Conservation (phyloP, 1,139 yeast species). For the Starmera stellimalicola region DNA sequence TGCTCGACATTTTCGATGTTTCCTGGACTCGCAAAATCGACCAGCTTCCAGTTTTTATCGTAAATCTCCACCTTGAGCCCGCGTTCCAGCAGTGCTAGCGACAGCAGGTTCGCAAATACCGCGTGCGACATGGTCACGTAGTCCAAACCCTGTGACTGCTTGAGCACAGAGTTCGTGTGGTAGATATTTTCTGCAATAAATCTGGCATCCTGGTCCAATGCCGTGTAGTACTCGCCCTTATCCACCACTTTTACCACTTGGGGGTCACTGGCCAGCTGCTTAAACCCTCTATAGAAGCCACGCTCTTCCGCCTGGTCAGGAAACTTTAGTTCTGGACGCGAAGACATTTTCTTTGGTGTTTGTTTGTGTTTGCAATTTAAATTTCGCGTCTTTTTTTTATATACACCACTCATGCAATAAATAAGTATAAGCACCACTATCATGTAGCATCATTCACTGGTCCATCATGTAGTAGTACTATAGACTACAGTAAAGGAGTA, state of each 20-base stretch:
- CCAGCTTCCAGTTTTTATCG: constrained; percentile 44
- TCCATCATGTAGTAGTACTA: too few species aligned
- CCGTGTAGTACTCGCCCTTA: constrained; percentile 69
- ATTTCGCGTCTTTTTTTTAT: constrained; percentile 1
- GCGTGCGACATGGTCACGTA: constrained; percentile 75
- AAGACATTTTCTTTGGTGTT: constrained; percentile 9
- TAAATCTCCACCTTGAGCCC: constrained; percentile 78
- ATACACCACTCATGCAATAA: too few species aligned
- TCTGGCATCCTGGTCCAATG: constrained; percentile 67
- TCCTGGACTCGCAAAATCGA: constrained; percentile 79
- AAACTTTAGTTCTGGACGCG: constrained; percentile 68
- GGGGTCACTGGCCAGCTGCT: constrained; percentile 41
- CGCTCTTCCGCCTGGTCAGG: constrained; percentile 37
- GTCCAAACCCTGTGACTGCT: constrained; percentile 40
- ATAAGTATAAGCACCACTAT: too few species aligned
- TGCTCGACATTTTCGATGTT: constrained; percentile 78
- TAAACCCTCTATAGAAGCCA: constrained; percentile 49
- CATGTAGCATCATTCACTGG: too few species aligned
- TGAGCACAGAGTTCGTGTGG: constrained; percentile 73
- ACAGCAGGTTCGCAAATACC: constrained; percentile 57
- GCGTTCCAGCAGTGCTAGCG: constrained; percentile 55
- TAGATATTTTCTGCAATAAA: constrained; percentile 77
- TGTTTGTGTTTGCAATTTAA: neutral
- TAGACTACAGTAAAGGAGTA: too few species aligned
- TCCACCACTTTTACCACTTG: constrained; percentile 61